A percentile compares a stretch with the other conserved stretches of the same genome.
Conservation (phyloP, 371 early-diverging fungal species). For the Thermomucor indicae-seudaticae region DNA sequence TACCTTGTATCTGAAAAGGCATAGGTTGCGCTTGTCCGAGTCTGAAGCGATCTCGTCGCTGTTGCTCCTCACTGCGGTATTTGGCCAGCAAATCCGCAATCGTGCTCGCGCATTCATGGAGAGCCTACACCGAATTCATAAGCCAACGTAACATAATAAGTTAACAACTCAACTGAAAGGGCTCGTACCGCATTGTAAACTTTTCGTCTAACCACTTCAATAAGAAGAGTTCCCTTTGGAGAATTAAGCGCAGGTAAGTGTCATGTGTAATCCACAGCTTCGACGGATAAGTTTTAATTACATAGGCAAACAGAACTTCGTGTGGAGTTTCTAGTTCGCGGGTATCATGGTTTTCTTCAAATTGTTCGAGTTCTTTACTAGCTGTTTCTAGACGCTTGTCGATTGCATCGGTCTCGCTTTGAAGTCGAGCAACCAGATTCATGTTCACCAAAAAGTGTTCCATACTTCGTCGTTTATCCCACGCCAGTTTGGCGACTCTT, state of each 20-base stretch:
- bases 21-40: slow-evolving; percentile 51
- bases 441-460: slow-evolving; percentile 27
- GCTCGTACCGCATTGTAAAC: slow-evolving; percentile 55
- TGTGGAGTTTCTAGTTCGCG: slow-evolving; percentile 21
- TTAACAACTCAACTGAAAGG: not conserved
- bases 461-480: slow-evolving; percentile 33
- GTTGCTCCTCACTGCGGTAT: slow-evolving; percentile 57
- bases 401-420: slow-evolving; percentile 44
- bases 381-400: slow-evolving; percentile 26
- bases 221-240: slow-evolving; percentile 55
- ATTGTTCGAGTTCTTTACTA: slow-evolving; percentile 15
- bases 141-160: not conserved
- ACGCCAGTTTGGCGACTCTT: slow-evolving; percentile 17
- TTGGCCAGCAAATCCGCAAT: slow-evolving; percentile 62
- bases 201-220: slow-evolving; percentile 70
- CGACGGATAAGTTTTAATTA: slow-evolving; percentile 16
- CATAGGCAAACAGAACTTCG: slow-evolving; percentile 34
- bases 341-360: slow-evolving; percentile 15
- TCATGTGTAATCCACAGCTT: not conserved
- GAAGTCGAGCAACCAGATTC: slow-evolving; percentile 40
- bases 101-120: slow-evolving; percentile 52
- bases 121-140: slow-evolving; percentile 19
- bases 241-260: not conserved
- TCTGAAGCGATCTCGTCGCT: slow-evolving; percentile 59
- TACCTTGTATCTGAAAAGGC: slow-evolving; percentile 54